A percentile compares a stretch with the other conserved stretches of the same genome.
Evolutionary conservation across 495 filamentous ascomycete species (phyloP).

Genomic region (Baudoinia panamericana): DNA sequence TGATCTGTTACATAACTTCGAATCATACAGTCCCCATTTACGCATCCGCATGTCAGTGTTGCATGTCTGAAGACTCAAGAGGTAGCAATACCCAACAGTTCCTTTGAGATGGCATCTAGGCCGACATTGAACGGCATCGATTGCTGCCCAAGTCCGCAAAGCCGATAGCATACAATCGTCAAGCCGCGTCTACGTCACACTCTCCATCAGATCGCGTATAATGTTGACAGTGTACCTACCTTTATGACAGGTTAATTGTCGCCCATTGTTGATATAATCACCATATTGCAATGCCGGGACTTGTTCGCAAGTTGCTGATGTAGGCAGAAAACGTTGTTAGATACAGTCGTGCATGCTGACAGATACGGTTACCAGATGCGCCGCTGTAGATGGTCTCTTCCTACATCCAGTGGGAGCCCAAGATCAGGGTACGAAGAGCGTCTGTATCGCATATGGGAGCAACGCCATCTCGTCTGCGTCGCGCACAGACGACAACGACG

Average conservation of each 20-base stretch:
- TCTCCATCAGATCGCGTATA: too few species aligned
- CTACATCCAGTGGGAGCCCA: constrained; percentile 51
- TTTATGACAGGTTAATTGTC: neutral
- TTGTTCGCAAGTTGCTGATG: constrained; percentile 14
- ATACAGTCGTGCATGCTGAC: neutral
- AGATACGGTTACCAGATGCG: constrained; percentile 42
- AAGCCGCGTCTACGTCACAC: neutral
- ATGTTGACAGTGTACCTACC: neutral
- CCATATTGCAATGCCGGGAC: constrained; percentile 6
- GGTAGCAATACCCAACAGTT: too few species aligned
- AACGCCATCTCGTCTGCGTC: constrained; percentile 32
- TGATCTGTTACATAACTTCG: too few species aligned
- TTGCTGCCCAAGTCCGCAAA: too few species aligned
- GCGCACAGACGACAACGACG: constrained; percentile 31
- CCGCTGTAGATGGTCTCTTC: constrained; percentile 74
- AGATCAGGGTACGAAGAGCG: constrained; percentile 45
- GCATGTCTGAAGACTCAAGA: too few species aligned
- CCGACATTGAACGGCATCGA: too few species aligned
- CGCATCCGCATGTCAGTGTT: too few species aligned
- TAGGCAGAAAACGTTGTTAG: neutral
- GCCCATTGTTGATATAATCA: neutral
- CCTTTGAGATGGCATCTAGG: too few species aligned
- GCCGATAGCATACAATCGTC: too few species aligned
- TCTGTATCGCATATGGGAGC: constrained; percentile 57
- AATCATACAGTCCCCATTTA: too few species aligned